Evolutionary conservation across 2,329 filamentous ascomycete species (phyloP).

Genomic region (Plenodomus biglobosus): DNA sequence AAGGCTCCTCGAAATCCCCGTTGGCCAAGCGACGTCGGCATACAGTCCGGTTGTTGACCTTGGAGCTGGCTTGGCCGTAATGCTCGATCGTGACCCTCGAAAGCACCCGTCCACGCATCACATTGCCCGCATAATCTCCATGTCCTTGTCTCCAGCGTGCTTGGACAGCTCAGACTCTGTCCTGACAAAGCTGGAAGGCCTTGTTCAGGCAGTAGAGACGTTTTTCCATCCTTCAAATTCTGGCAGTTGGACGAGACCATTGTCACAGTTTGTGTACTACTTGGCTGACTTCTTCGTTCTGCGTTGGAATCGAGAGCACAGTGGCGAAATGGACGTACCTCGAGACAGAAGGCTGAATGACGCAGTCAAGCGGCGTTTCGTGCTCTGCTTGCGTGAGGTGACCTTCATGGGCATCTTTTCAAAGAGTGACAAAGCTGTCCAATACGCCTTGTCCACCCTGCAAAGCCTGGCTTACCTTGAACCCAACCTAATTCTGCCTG

Average conservation of each 20-base stretch:
- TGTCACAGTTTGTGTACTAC: constrained; percentile 89
- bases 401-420: constrained; percentile 98
- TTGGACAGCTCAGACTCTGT: constrained; percentile 77
- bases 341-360: constrained; percentile 75
- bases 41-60: constrained; percentile 82
- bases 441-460: constrained; percentile 85
- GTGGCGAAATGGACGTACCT: constrained; percentile 85
- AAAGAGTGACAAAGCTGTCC: constrained; percentile 89
- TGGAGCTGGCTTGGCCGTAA: constrained; percentile 76
- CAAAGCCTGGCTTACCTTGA: constrained; percentile 90
- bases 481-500: constrained; percentile 86
- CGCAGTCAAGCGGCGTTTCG: constrained; percentile 84
- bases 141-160: constrained; percentile 85
- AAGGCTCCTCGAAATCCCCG: constrained; percentile 88
- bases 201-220: constrained; percentile 94
- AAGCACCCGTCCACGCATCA: constrained; percentile 92
- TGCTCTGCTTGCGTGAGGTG: constrained; percentile 84
- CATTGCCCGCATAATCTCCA: constrained; percentile 88
- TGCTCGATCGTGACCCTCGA: constrained; percentile 88
- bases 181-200: constrained; percentile 79
- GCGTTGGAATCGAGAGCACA: constrained; percentile 94
- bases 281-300: constrained; percentile 95
- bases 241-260: constrained; percentile 83
- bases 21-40: constrained; percentile 91
- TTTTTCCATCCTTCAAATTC: constrained; percentile 99